Evolutionary conservation across 345 rosid genomes (phyloP), one percentile per base, ranked within the genome.

Genomic region (Pistacia integerrima): DNA sequence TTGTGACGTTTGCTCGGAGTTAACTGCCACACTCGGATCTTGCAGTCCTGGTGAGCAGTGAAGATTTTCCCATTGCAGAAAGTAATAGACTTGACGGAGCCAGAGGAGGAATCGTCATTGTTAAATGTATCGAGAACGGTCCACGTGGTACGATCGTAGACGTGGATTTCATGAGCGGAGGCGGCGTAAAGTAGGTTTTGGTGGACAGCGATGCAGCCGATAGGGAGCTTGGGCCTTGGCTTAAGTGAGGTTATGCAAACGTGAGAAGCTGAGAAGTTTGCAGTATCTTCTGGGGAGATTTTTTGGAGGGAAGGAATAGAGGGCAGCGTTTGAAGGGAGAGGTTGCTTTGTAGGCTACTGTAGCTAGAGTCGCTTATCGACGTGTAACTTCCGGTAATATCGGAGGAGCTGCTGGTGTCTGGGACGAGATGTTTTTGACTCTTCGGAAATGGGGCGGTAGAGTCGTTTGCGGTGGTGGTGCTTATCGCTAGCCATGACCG

Each of bases 31-130:
- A 89, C 94, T 22, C 97, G 95, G 87, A 95, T 90, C 78, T 90
- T 89, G 49, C 91, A 80, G 82, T 94, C 97, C 69, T 94, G 99
- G 61, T 94, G 98, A 64, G 97, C 92, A 1, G 98, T 87, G 80
- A 91, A 85, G 76, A 93, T 73, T 74, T 90, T 89, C 0, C 88
- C 90, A 61, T 82, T 84, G 74, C 81, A 86, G 81, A 91, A 88
- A 17, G 85, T 41, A 30, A 90, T 70, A n/a, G 89, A 82, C 79
- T 94, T 93, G 17, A 93, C 89, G 58, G 91, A 83, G 18, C 98
- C 98, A 4, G 95, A 82, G 69, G 87, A 82, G 16, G 93, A 82
- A 66, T 80, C 86, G 36, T 84, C 78, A 30, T 61, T 69, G 78
- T 86, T 87, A 78, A 90, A 93, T 0, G 87, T 68, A 6, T 89